A percentile compares a stretch with the other conserved stretches of the same genome.
phyloP scores from a whole-genome alignment of 495 filamentous ascomycete genomes.

The Diplogelasinospora grovesii region DNA sequence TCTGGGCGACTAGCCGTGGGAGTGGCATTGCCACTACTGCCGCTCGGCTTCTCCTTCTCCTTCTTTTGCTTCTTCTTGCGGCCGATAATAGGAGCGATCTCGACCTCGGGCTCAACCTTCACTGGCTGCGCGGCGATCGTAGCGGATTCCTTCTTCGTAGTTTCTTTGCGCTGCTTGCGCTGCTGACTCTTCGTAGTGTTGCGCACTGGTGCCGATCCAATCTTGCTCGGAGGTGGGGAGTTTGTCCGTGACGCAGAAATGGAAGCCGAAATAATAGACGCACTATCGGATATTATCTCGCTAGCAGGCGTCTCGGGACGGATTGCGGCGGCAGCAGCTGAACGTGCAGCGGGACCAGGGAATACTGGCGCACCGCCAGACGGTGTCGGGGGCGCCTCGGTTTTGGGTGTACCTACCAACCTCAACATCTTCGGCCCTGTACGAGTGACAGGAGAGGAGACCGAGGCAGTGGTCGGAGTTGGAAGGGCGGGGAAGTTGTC shows the following conservation, averaged over 20 bases:
- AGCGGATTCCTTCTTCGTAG: conserved; percentile 51
- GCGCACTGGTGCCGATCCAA: conserved; percentile 71
- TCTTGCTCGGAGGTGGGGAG: conserved; percentile 67
- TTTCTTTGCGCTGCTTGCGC: conserved; percentile 79
- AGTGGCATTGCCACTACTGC: conserved; percentile 18
- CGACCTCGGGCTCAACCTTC: conserved; percentile 53
- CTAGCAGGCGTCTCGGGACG: conserved; percentile 72
- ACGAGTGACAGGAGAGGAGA: conserved; percentile 40
- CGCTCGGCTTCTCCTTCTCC: conserved; percentile 37
- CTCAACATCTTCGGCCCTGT: conserved; percentile 53
- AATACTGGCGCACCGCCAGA: conserved; percentile 11
- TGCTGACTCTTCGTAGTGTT: conserved; percentile 83
- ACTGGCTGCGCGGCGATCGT: conserved; percentile 42
- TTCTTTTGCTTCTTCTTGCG: conserved; percentile 92
- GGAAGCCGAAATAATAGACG: conserved; percentile 68
- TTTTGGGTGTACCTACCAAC: conserved; percentile 65
- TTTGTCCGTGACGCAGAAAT: conserved; percentile 67
- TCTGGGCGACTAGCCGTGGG: conserved; percentile 33
- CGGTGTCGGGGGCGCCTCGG: conserved; percentile 47
- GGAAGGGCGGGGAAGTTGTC: conserved; percentile 45
- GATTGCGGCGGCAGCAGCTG: conserved; percentile 44
- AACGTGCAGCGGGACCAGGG: conserved; percentile 26
- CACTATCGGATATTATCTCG: conserved; percentile 71
- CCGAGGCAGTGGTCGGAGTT: conserved; percentile 41
- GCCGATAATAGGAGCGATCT: conserved; percentile 73